These are phyloP conservation scores for Dactylis glomerata DNA, from an alignment of 176 grass and related monocot species.

Conservation along the genomic window DNA sequence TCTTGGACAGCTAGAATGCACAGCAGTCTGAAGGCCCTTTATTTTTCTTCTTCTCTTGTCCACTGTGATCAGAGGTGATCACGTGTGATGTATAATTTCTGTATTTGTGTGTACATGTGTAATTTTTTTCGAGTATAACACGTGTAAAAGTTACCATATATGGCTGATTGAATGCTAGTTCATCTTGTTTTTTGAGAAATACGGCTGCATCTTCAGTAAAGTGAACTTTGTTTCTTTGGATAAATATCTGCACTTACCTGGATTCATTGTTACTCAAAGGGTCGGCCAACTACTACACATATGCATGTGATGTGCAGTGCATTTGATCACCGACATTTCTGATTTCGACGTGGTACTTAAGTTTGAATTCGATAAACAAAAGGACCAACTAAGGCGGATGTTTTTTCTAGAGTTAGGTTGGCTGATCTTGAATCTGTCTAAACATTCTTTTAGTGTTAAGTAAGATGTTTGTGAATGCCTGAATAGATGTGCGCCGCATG, in stretches of 20 bases:
- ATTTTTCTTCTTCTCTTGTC: slow-evolving; percentile 6
- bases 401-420: neutral
- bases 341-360: neutral
- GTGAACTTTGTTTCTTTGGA: neutral
- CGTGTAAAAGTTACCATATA: neutral
- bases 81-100: slow-evolving; percentile 17
- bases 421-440: neutral
- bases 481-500: neutral
- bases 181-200: neutral
- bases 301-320: neutral
- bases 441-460: neutral
- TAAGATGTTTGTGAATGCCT: neutral
- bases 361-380: neutral
- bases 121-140: slow-evolving; percentile 11
- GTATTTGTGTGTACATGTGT: slow-evolving; percentile 40
- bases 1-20: slow-evolving; percentile 19
- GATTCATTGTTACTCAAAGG: neutral
- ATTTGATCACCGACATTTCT: neutral
- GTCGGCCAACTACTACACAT: neutral
- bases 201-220: neutral
- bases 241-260: neutral
- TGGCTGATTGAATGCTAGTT: neutral
- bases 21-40: slow-evolving; percentile 1
- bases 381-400: neutral
- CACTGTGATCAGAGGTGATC: slow-evolving; percentile 22